Base-by-base conservation (phyloP, 495 filamentous ascomycete genomes). In the Symbiotaphrina buchneri region DNA sequence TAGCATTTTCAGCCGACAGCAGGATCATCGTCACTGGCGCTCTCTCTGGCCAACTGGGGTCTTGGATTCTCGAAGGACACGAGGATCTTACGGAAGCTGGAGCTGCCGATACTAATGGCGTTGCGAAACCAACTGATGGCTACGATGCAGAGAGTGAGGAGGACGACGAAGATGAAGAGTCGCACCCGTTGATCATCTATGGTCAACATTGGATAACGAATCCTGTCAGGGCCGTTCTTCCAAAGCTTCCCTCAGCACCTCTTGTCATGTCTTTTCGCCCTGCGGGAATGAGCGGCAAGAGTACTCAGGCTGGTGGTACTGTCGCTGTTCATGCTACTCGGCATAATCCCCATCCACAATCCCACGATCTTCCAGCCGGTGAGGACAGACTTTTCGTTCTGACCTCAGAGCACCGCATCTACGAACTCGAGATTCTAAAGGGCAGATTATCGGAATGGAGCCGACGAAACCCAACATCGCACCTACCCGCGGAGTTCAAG, bases 391-490 rank as follows among this genome's bases (percentile, higher is more conserved):
- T 97, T 20, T 55, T 92, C 34, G 58, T 72, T 14, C 49, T 94
- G 22, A 90, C 83, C 13, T 67, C 74, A 13, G 56, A 70, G 30
- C 74, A 81, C 35, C 64, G 83, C 18, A 47, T 93, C 11, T 60
- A 78, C 28, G 63, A 87, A 21, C 75, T 92, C 47, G 65, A 85
- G 34, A 63, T 79, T 27, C 55, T 71, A 3, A 58, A 65, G 15
- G 87, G 90, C 24, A 59, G 58, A 6, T 54, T 93, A 6, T 74
- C 74, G 0, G 61, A 77, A 19, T 99, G 87, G 87, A 84, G 80
- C 2, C 63, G 78, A 30, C 61, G 74, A 5, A 92, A 94, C 48
- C 74, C 78, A 6, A 67, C 73, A 13, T 58, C 65, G 6, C 64
- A 58, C 34, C 68, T 93, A 13, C 87, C 85, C 0, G 55, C 54